A percentile compares a stretch with the other conserved stretches of the same genome.
Conservation (phyloP, 2,329 filamentous ascomycete species). For the Hypoxylon sp. region DNA sequence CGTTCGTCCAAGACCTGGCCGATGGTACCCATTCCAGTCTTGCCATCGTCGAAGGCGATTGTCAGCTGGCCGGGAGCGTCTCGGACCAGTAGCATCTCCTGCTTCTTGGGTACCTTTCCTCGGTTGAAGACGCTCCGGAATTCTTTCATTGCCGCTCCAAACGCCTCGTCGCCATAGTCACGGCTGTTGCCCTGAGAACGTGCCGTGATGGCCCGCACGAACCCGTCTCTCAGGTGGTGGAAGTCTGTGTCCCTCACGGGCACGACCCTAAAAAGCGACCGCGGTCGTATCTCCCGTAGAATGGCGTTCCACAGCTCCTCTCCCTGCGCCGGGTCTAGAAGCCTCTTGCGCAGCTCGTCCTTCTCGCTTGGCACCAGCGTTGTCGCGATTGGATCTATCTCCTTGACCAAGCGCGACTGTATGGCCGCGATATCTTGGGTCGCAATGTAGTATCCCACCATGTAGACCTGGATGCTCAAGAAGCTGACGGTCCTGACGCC, state of each 20-base stretch:
- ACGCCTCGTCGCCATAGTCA: conserved; percentile 72
- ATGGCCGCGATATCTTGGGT: conserved; percentile 82
- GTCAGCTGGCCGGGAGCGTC: conserved; percentile 70
- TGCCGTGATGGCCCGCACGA: conserved; percentile 83
- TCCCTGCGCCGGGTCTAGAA: conserved; percentile 74
- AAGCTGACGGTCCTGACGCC: conserved; percentile 92
- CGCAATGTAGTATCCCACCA: conserved; percentile 90
- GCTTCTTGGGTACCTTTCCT: conserved; percentile 80
- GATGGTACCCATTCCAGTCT: conserved; percentile 61
- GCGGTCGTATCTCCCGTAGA: conserved; percentile 70
- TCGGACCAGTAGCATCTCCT: conserved; percentile 77
- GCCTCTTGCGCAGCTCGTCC: conserved; percentile 69
- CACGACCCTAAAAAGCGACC: conserved; percentile 82
- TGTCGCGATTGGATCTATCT: conserved; percentile 79
- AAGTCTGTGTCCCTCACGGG: conserved; percentile 96
- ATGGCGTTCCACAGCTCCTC: conserved; percentile 79
- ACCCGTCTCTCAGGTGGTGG: conserved; percentile 88
- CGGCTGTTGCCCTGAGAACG: conserved; percentile 67
- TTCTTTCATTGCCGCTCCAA: conserved; percentile 75
- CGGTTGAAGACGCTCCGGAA: conserved; percentile 87
- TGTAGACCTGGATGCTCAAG: conserved; percentile 89
- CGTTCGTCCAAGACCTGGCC: conserved; percentile 81
- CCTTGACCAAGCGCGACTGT: conserved; percentile 78
- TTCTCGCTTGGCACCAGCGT: conserved; percentile 86
- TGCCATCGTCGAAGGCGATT: conserved; percentile 69